A percentile compares a stretch with the other conserved stretches of the same genome.
phyloP scores from a whole-genome alignment of 176 grass and related monocot species.

The Eleusine coracana region DNA sequence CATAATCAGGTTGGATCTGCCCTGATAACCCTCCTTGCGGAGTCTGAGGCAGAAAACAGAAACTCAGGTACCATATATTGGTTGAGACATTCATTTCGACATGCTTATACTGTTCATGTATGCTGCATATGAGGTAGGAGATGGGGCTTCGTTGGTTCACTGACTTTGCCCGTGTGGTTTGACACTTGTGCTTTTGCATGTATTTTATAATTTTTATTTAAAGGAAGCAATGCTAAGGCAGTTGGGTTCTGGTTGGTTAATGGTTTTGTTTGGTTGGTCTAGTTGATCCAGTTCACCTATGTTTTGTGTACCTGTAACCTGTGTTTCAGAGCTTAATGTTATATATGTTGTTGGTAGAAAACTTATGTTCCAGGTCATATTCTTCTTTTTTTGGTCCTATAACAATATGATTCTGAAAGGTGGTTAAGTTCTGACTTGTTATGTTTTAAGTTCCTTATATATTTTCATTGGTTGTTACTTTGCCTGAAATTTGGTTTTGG shows the following conservation, averaged over 20 bases:
- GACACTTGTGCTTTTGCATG: not conserved
- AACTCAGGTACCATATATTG: slow-evolving; percentile 39
- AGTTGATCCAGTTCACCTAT: not conserved
- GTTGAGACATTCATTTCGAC: slow-evolving; percentile 10
- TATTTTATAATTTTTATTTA: not conserved
- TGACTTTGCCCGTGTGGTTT: not conserved
- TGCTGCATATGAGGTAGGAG: slow-evolving; percentile 16
- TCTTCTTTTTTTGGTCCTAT: not conserved
- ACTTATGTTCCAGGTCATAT: slow-evolving; percentile 4
- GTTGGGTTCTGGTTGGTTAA: not conserved
- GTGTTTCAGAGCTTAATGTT: not conserved
- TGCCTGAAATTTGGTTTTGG: not conserved
- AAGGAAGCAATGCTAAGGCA: not conserved
- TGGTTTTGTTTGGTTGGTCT: slow-evolving; percentile 14
- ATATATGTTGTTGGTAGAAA: not conserved
- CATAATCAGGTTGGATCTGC: slow-evolving; percentile 49
- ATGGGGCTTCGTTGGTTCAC: slow-evolving; percentile 25
- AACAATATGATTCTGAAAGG: slow-evolving; percentile 17
- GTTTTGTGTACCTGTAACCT: not conserved
- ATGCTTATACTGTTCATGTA: slow-evolving; percentile 10
- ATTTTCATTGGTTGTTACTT: not conserved
- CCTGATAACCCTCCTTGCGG: slow-evolving; percentile 24
- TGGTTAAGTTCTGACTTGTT: not conserved
- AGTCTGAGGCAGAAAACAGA: slow-evolving; percentile 29
- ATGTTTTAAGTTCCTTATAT: not conserved